Evolutionary conservation across 129 eudicot species (phyloP), one percentile per base, ranked within the genome.

Genomic region (Rutidosis leptorrhynchoides): DNA sequence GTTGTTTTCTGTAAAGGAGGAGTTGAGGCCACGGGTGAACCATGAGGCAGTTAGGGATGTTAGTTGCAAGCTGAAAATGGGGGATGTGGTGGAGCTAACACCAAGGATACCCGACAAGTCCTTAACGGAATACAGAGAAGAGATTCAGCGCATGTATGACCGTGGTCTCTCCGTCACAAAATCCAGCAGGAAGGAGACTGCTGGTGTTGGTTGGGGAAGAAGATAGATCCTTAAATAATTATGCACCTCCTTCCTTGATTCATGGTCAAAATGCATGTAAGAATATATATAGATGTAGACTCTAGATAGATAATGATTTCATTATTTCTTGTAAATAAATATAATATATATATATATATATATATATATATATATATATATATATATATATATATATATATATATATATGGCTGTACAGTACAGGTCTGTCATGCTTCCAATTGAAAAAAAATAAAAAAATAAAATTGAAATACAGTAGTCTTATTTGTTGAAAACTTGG

Each of bases 61-160:
- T 1, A 79, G 76, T 26, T 80, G 94, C 90, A 89, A 79, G 75
- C 80, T 93, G 40, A 89, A 89, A 73, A 93, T 93, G 99, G 99
- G 99, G 26, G 99, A 89, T 32, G 95, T 86, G 51, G 84, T 93
- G 29, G 96, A 93, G 69, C 79, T 93, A 27, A 78, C 92, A 23
- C 96, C 93, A n/a, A 77, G 84, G 58, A 82, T 93, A 53, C 89
- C 99, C 0, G 92, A 86, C 53, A 84, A 82, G 72, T 85, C 98
- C 2, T 55, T 93, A 56, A 75, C 82, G 0, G 89, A 78, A 49
- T 89, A 84, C 78, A 77, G 96, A 72, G 95, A 93, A 74, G 90
- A 86, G 87, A 93, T 93, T 42, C 96, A 86, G 64, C 91, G 96
- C 9, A 89, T 93, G 99, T 93, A 93, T 35, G 78, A 88, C 71